Evolutionary conservation across 2,329 filamentous ascomycete species (phyloP).

Genomic region (Trichoderma koningiopsis): DNA sequence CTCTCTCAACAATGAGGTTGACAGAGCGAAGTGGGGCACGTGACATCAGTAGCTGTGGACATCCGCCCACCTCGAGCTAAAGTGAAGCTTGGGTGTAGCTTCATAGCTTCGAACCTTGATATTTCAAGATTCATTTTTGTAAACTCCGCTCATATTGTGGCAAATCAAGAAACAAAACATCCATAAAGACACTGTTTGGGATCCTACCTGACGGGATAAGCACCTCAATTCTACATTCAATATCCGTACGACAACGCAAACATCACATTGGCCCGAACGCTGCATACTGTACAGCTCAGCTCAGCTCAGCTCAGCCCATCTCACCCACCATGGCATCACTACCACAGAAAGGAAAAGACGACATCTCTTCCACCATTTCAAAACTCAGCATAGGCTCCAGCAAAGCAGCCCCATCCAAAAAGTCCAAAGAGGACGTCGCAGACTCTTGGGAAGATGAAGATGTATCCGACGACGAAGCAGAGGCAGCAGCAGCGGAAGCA

Average conservation of each 20-base stretch:
- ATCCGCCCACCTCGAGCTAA: neutral
- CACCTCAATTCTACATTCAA: neutral
- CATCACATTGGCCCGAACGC: neutral
- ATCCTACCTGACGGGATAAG: neutral
- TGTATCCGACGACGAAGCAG: conserved; percentile 41
- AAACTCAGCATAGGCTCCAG: conserved; percentile 37
- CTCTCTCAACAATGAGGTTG: neutral
- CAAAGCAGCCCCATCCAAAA: conserved; percentile 31
- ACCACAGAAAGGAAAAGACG: conserved; percentile 3
- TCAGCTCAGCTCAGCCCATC: neutral
- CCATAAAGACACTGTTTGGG: neutral
- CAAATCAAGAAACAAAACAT: neutral
- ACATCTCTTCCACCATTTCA: conserved; percentile 37
- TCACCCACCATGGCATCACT: neutral
- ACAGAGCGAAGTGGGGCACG: neutral
- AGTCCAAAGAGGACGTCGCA: conserved; percentile 38
- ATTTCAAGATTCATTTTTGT: neutral
- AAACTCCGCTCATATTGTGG: neutral
- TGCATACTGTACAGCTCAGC: neutral
- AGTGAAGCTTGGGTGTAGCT: neutral
- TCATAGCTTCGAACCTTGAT: neutral
- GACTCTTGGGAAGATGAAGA: conserved; percentile 63
- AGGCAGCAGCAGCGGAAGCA: conserved; percentile 21
- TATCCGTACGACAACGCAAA: neutral
- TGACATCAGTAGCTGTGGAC: neutral